Evolutionary conservation across 495 filamentous ascomycete species (phyloP), one percentile per base, ranked within the genome.

Genomic region (Daldinia grandis): DNA sequence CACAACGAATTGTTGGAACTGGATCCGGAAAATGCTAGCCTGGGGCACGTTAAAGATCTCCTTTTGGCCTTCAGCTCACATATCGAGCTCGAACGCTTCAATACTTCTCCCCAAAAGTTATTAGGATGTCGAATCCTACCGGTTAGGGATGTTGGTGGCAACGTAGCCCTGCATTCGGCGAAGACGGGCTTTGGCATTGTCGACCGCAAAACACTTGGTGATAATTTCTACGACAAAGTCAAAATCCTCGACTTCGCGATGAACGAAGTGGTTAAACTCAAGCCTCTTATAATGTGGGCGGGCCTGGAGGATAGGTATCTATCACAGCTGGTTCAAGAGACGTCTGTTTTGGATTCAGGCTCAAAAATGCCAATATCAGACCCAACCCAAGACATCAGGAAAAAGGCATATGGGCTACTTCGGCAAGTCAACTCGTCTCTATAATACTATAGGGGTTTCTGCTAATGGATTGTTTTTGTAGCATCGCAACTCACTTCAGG

Each of bases 231-330:
- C 4, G 64, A 21, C 14, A 69, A 59, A 33, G 73, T 74, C 19
- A 79, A 77, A 31, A 21, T 82, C 10, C 72, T 84, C 14, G 81
- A 83, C 64, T 85, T 78, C 59, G 62, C 30, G 27, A 21, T 78
- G 7, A 74, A 80, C 44, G 78, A 85, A 8, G 56, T 83, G 6
- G 66, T 31, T 12, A 53, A 40, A 1, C 62, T 85, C 24, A 28
- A 59, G 38, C 76, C 79, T 2, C 78, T 85, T 44, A 50, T 84
- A 3, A 44, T 65, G 30, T 81, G 78, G 75, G 50, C 76, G 12
- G 55, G 70, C 3, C 69, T 83, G 2, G 68, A 76, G 31, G 53
- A 60, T 12, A 75, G 78, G 14, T 83, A 78, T 64, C 35, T 83
- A 9, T 82, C 82, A 3, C 24, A n/a, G 12, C 62, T 68, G 30